A percentile compares a stretch with the other conserved stretches of the same genome.
phyloP scores from a whole-genome alignment of 176 grass and related monocot species.

The Chrysopogon serrulatus region DNA sequence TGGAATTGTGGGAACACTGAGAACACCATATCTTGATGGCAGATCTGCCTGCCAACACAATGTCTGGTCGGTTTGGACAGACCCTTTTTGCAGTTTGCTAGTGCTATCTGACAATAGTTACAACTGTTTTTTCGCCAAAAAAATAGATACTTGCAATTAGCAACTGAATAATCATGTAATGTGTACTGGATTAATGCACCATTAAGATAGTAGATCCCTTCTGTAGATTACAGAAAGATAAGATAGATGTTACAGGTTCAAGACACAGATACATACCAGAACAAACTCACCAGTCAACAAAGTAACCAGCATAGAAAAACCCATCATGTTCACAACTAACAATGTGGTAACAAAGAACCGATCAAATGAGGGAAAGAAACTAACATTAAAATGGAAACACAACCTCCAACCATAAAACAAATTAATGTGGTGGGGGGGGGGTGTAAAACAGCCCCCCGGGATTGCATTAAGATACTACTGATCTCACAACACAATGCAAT shows the following conservation, averaged over 20 bases:
- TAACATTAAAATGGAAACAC: background rate
- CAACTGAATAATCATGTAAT: background rate
- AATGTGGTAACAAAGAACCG: background rate
- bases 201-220: background rate
- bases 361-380: background rate
- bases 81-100: constrained; percentile 18
- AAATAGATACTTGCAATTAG: background rate
- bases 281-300: background rate
- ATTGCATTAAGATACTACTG: background rate
- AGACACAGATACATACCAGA: background rate
- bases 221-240: background rate
- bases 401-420: background rate
- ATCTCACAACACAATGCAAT: background rate
- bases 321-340: background rate
- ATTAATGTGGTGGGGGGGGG: background rate
- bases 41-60: constrained; percentile 37
- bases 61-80: constrained; percentile 26
- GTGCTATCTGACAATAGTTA: constrained; percentile 19
- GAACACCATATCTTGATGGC: constrained; percentile 19
- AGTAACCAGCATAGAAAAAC: background rate
- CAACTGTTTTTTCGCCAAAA: background rate
- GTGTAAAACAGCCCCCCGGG: background rate
- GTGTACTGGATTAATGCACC: background rate
- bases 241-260: background rate
- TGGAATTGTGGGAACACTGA: constrained; percentile 27